Evolutionary conservation across 352 stramenopile species (phyloP).

Genomic region (Albugo laibachii): DNA sequence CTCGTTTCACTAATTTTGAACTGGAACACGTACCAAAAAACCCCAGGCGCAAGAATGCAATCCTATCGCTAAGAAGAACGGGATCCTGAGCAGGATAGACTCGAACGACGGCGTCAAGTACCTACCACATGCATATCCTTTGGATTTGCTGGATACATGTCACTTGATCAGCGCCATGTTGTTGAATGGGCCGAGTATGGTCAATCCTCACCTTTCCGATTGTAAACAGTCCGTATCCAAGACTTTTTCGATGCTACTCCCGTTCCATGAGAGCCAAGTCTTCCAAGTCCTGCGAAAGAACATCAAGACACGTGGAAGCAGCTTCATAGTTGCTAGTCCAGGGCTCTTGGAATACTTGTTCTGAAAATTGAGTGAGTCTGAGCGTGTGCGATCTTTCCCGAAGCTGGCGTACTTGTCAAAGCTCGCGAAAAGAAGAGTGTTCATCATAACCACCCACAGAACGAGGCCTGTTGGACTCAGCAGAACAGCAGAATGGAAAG

Average conservation of each 20-base stretch:
- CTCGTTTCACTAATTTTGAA: conserved; percentile 96
- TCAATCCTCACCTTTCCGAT: conserved; percentile 62
- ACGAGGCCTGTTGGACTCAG: too few species aligned
- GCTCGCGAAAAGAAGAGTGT: conserved; percentile 87
- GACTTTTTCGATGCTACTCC: conserved; percentile 86
- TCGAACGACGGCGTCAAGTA: conserved; percentile 91
- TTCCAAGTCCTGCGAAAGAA: conserved; percentile 98
- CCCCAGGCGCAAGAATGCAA: conserved; percentile 91
- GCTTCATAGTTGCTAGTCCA: conserved; percentile 86
- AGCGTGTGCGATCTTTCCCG: conserved; percentile 92
- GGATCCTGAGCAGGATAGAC: conserved; percentile 92
- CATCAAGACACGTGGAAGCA: conserved; percentile 92
- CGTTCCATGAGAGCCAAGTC: conserved; percentile 81
- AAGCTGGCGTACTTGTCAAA: conserved; percentile 45
- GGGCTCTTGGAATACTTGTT: conserved; percentile 91
- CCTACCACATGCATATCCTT: conserved; percentile 99
- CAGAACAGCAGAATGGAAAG: too few species aligned
- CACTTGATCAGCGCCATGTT: conserved; percentile 98
- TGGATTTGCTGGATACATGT: conserved; percentile 95
- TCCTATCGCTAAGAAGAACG: conserved; percentile 86
- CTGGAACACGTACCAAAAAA: conserved; percentile 84
- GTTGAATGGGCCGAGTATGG: conserved; percentile 96
- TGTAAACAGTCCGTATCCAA: conserved; percentile 84
- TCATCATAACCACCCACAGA: too few species aligned
- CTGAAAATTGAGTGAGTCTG: conserved; percentile 69